phyloP scores from a whole-genome alignment of 163 green algal genomes.

The Chlamydomonas reinhardtii region DNA sequence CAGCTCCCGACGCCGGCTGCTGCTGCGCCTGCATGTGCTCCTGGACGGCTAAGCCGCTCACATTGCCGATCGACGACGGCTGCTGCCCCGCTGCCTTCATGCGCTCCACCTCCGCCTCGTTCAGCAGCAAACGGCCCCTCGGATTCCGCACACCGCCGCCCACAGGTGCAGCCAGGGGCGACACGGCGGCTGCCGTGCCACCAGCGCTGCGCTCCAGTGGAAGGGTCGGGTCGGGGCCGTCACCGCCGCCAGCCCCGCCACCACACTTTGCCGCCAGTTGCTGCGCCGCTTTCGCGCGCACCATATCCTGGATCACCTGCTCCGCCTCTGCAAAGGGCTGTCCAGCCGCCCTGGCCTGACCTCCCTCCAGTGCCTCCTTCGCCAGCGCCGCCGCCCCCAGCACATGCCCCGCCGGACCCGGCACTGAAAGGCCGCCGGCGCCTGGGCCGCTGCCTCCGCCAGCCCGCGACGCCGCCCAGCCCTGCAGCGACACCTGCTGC shows the following conservation, averaged over 20 bases:
- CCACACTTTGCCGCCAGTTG: not conserved
- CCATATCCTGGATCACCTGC: not conserved
- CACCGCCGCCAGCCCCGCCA: too few relatives aligned
- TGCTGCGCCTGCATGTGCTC: too few relatives aligned
- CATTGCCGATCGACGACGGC: too few relatives aligned
- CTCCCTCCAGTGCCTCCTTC: not conserved
- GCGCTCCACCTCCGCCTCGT: not conserved
- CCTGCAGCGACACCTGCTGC: slow-evolving; percentile 18
- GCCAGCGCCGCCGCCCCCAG: not conserved
- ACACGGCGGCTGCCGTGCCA: not conserved
- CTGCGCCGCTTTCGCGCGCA: too few relatives aligned
- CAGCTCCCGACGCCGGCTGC: too few relatives aligned
- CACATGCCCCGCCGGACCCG: not conserved
- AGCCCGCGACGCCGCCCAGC: not conserved
- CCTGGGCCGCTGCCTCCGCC: too few relatives aligned
- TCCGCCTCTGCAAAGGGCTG: not conserved
- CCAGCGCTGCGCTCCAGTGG: not conserved
- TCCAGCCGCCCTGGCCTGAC: too few relatives aligned
- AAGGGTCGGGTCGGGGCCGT: too few relatives aligned
- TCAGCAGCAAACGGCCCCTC: not conserved
- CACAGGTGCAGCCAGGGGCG: too few relatives aligned
- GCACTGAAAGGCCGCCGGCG: not conserved
- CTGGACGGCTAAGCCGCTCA: too few relatives aligned
- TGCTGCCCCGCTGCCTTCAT: not conserved
- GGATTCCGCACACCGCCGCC: too few relatives aligned